phyloP scores from a whole-genome alignment of 1,284 basidiomycete species.

The Omphalotus olearius region DNA sequence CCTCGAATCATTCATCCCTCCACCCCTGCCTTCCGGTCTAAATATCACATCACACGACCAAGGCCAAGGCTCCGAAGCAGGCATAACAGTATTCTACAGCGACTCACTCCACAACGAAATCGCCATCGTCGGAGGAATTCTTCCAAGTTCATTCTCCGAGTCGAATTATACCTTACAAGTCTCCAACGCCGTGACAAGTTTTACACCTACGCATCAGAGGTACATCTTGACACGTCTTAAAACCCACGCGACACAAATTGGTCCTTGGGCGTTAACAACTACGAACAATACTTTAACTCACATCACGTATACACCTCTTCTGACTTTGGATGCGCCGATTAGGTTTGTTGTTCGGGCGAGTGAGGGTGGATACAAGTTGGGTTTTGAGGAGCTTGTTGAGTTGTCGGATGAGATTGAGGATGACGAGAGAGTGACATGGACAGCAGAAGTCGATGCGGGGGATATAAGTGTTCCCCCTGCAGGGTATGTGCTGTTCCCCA shows the following conservation, averaged over 20 bases:
- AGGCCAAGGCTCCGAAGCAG: constrained; percentile 24
- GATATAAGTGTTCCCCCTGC: constrained; percentile 27
- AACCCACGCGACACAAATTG: constrained; percentile 28
- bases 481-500: constrained; percentile 22
- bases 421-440: constrained; percentile 2
- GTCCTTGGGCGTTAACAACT: constrained; percentile 31
- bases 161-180: too few relatives aligned
- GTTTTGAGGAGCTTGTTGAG: constrained; percentile 27
- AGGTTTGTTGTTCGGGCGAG: constrained; percentile 26
- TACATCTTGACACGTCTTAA: constrained; percentile 26
- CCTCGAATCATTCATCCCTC: constrained; percentile 25
- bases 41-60: not conserved
- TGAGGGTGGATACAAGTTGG: constrained; percentile 25
- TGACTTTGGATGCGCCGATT: constrained; percentile 23
- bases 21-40: constrained; percentile 14
- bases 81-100: constrained; percentile 30
- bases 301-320: constrained; percentile 23
- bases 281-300: constrained; percentile 28
- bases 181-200: too few relatives aligned
- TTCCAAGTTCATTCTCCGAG: too few relatives aligned
- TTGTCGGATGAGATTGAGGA: not conserved
- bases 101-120: constrained; percentile 35
- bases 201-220: constrained; percentile 16
- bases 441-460: constrained; percentile 12
- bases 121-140: constrained; percentile 20